These are phyloP conservation scores for Carex kokanica DNA, from an alignment of 176 grass and related monocot genomes.

Conservation along the genomic window DNA sequence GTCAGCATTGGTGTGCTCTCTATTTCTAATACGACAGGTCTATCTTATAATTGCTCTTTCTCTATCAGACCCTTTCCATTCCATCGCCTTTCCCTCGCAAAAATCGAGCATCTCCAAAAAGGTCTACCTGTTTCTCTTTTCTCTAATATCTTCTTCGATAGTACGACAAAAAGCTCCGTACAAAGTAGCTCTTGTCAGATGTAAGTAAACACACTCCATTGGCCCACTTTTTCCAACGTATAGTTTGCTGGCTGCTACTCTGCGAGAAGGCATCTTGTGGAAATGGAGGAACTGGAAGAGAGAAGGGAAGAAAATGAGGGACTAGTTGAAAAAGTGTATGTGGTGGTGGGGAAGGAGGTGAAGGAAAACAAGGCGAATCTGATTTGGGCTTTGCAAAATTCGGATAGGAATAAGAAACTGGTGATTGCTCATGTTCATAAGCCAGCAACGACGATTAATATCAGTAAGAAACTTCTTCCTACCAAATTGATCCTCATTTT, in stretches of 20 bases:
- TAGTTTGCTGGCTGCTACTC: neutral
- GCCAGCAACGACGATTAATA: conserved; percentile 51
- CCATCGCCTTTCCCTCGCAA: conserved; percentile 2
- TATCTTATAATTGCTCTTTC: neutral
- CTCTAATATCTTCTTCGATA: conserved; percentile 12
- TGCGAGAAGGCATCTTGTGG: neutral
- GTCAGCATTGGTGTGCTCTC: neutral
- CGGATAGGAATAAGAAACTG: conserved; percentile 35
- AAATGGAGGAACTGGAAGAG: conserved; percentile 24
- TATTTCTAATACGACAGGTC: neutral
- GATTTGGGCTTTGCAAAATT: conserved; percentile 48
- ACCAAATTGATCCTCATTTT: neutral
- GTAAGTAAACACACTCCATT: neutral
- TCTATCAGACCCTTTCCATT: neutral
- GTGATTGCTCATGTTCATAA: conserved; percentile 61
- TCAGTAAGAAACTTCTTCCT: conserved; percentile 32
- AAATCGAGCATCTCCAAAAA: conserved; percentile 4
- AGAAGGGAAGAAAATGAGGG: neutral
- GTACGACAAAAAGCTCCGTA: conserved; percentile 7
- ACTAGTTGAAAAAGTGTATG: conserved; percentile 32
- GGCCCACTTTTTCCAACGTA: neutral
- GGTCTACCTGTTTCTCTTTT: neutral
- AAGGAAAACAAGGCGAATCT: conserved; percentile 60
- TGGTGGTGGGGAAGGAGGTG: conserved; percentile 43
- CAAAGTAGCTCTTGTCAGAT: neutral